A percentile compares a stretch with the other conserved stretches of the same genome.
These are phyloP conservation scores for Ceratobasidium sp. DNA, from an alignment of 1,284 basidiomycete species.

Conservation along the genomic window DNA sequence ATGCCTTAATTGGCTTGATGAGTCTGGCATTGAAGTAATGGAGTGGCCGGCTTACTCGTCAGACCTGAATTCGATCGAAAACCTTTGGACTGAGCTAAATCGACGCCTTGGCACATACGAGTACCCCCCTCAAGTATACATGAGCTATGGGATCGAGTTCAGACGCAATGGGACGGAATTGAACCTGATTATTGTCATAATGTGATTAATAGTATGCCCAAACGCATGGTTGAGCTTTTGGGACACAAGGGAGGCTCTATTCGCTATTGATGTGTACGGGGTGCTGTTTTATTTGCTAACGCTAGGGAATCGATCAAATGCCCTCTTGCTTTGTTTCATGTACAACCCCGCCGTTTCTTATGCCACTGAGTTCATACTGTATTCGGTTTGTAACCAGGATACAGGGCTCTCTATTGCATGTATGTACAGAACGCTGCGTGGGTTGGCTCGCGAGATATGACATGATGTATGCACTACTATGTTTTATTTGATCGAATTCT, in stretches of 20 bases:
- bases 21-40: slow-evolving; percentile 18
- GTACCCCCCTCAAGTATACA: slow-evolving; percentile 1
- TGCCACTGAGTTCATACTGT: neutral
- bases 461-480: no score
- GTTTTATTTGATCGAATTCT: neutral
- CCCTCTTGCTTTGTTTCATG: neutral
- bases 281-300: neutral
- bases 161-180: slow-evolving; percentile 18
- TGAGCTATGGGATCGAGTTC: slow-evolving; percentile 27
- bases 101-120: neutral
- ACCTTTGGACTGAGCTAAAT: slow-evolving; percentile 36
- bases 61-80: slow-evolving; percentile 39
- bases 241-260: slow-evolving; percentile 10
- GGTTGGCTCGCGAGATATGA: neutral
- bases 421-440: neutral
- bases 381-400: slow-evolving; percentile 5
- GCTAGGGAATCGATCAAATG: neutral
- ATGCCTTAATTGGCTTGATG: slow-evolving; percentile 31
- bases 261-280: neutral
- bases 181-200: neutral
- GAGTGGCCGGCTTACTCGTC: slow-evolving; percentile 34
- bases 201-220: slow-evolving; percentile 36
- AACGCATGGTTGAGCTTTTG: neutral
- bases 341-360: neutral
- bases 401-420: neutral